phyloP scores from a whole-genome alignment of 192 early-diverging fungal species.

The Obelidium mucronatum region DNA sequence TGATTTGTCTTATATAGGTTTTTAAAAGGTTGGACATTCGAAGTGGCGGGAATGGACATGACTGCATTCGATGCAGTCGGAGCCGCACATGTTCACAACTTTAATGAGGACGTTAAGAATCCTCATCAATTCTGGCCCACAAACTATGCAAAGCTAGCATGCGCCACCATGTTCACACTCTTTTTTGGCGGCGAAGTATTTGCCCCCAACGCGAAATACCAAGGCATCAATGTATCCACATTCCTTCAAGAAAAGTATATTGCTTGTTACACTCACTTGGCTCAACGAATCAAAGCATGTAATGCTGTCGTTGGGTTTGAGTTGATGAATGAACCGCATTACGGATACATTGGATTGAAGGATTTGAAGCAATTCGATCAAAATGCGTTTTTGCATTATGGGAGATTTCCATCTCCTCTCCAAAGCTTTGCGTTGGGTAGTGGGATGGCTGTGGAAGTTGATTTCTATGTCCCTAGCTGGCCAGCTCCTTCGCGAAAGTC shows the following conservation, averaged over 20 bases:
- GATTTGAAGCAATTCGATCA: conserved; percentile 70
- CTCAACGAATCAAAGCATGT: conserved; percentile 66
- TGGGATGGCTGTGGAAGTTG: conserved; percentile 75
- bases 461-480: conserved; percentile 78
- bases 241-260: conserved; percentile 73
- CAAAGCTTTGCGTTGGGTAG: conserved; percentile 78
- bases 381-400: conserved; percentile 70
- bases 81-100: conserved; percentile 81
- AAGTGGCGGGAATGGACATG: conserved; percentile 77
- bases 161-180: conserved; percentile 84
- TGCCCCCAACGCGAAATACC: conserved; percentile 68
- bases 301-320: conserved; percentile 80
- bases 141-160: conserved; percentile 85
- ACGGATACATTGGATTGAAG: conserved; percentile 77
- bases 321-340: conserved; percentile 78
- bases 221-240: conserved; percentile 69
- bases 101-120: conserved; percentile 39
- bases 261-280: conserved; percentile 72
- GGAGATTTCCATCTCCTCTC: conserved; percentile 71
- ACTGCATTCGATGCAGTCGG: conserved; percentile 75
- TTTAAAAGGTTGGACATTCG: conserved; percentile 75
- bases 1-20: not conserved
- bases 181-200: conserved; percentile 79
- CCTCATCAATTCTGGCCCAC: conserved; percentile 80
- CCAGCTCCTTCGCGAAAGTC: conserved; percentile 72